A percentile compares a stretch with the other conserved stretches of the same genome.
Evolutionary conservation across 108 stramenopile species (phyloP).

Genomic region (Tribonema minus): DNA sequence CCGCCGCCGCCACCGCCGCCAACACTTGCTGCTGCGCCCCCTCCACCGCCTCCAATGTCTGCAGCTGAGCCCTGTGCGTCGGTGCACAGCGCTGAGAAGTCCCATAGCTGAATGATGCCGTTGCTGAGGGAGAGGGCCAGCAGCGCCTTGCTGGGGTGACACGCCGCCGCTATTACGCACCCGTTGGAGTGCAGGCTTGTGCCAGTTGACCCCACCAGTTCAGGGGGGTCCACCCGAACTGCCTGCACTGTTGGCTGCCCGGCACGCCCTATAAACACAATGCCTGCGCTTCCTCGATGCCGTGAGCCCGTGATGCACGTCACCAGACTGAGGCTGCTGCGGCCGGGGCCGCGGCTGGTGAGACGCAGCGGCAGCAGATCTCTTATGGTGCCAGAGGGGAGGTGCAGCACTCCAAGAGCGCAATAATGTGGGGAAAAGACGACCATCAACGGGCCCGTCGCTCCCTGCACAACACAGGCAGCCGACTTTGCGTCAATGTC

Average conservation of each 20-base stretch:
- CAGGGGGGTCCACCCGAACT: slow-evolving; percentile 29
- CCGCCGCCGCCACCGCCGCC: background rate
- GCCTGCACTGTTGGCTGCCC: background rate
- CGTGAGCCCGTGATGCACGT: background rate
- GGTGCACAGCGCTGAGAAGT: background rate
- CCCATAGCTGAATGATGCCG: slow-evolving; percentile 23
- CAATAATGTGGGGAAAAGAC: background rate
- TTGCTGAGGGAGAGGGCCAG: slow-evolving; percentile 10
- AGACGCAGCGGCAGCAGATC: background rate
- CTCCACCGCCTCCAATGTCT: background rate
- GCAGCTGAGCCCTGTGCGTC: background rate
- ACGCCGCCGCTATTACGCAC: background rate
- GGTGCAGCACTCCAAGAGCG: background rate
- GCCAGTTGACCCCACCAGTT: slow-evolving; percentile 12
- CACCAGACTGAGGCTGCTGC: too few relatives aligned
- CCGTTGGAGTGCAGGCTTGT: background rate
- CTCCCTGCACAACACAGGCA: background rate
- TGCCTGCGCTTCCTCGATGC: background rate
- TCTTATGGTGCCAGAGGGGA: background rate
- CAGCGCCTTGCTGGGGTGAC: slow-evolving; percentile 12
- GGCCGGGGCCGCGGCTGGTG: background rate
- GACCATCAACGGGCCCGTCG: background rate
- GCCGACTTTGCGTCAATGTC: background rate
- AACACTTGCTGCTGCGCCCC: background rate
- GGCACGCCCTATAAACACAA: background rate